A percentile compares a stretch with the other conserved stretches of the same genome.
Conservation (phyloP, 768 basidiomycete species). For the Lentinula guzmanii region DNA sequence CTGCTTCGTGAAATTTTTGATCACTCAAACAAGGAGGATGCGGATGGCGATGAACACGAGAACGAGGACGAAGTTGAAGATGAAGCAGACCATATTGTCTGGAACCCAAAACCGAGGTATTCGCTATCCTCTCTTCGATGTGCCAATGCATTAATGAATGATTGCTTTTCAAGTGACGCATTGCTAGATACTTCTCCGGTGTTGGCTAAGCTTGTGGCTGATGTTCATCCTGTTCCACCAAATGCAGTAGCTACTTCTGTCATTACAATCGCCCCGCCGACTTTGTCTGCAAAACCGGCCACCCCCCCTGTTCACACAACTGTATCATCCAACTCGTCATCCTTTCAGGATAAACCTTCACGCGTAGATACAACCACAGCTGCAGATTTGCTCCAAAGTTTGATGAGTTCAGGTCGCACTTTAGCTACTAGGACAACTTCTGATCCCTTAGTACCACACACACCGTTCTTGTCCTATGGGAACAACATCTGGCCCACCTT, state of each 20-base stretch:
- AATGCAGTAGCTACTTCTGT: background rate
- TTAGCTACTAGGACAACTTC: conserved; percentile 12
- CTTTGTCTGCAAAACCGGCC: background rate
- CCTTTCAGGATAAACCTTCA: conserved; percentile 9
- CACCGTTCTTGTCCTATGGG: conserved; percentile 47
- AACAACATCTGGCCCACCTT: conserved; percentile 65
- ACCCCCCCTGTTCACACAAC: background rate
- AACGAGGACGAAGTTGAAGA: conserved; percentile 31
- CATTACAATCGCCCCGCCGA: background rate
- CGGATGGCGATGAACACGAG: conserved; percentile 27
- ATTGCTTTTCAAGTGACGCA: background rate
- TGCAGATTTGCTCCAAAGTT: conserved; percentile 57
- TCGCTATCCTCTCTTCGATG: background rate
- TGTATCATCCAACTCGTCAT: background rate
- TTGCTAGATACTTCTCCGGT: background rate
- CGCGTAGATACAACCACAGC: conserved; percentile 47
- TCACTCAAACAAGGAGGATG: conserved; percentile 30
- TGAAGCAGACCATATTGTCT: conserved; percentile 78
- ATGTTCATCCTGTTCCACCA: background rate
- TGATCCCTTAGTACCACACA: conserved; percentile 30
- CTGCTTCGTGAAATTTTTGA: conserved; percentile 66
- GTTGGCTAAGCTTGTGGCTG: background rate
- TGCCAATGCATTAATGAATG: background rate
- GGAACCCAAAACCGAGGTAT: conserved; percentile 51
- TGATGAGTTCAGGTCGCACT: conserved; percentile 31